Conservation (phyloP, 805 yeast genomes). For the Lachancea thermotolerans region DNA sequence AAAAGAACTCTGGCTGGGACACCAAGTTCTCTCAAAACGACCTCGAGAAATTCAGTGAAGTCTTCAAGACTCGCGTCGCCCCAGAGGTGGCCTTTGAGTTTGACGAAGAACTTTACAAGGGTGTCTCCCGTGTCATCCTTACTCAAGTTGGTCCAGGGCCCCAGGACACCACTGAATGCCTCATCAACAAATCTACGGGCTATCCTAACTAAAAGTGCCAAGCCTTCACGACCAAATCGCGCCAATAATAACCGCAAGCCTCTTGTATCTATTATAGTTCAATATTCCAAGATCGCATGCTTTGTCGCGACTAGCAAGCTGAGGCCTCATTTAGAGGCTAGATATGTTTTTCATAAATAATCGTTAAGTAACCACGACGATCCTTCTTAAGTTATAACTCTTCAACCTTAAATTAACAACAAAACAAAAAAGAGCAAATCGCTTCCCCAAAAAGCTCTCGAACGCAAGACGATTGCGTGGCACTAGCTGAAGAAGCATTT, state of each 20-base stretch:
- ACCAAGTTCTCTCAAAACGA: slow-evolving; percentile 32
- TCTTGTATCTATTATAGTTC: too few relatives aligned
- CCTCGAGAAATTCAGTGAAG: slow-evolving; percentile 17
- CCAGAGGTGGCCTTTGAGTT: slow-evolving; percentile 34
- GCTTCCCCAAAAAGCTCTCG: too few relatives aligned
- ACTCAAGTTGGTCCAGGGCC: slow-evolving; percentile 91
- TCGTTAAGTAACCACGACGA: too few relatives aligned
- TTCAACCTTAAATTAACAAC: too few relatives aligned
- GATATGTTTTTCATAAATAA: too few relatives aligned
- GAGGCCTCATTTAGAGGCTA: too few relatives aligned
- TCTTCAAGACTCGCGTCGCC: slow-evolving; percentile 26
- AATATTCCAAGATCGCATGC: too few relatives aligned
- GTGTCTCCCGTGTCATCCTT: slow-evolving; percentile 77
- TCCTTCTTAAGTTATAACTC: too few relatives aligned
- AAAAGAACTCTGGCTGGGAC: slow-evolving; percentile 64
- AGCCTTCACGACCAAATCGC: not conserved
- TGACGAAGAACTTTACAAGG: slow-evolving; percentile 50
- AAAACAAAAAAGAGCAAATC: too few relatives aligned
- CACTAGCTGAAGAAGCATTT: too few relatives aligned
- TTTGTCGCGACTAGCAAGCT: too few relatives aligned
- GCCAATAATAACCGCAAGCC: not conserved
- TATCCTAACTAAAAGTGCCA: slow-evolving; percentile 22
- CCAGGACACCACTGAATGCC: slow-evolving; percentile 45
- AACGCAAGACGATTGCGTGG: too few relatives aligned
- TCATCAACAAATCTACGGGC: slow-evolving; percentile 54